A percentile compares a stretch with the other conserved stretches of the same genome.
phyloP scores from a whole-genome alignment of 257 asterid species.

The Scutellaria baicalensis region DNA sequence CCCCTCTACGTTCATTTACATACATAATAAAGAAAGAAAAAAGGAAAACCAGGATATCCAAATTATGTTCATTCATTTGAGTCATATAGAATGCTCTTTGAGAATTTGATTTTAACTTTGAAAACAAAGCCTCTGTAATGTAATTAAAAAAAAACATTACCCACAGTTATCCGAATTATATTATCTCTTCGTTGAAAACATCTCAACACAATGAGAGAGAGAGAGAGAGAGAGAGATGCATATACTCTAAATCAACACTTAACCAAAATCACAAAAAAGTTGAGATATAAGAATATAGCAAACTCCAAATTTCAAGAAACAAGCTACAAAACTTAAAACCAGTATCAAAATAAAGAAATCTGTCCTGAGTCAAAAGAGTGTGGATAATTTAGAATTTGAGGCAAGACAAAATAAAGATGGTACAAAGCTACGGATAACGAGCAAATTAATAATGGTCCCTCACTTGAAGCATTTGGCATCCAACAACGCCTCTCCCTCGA shows the following conservation, averaged over 20 bases:
- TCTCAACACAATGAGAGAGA: too few relatives aligned
- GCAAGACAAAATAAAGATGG: constrained; percentile 13
- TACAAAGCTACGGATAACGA: neutral
- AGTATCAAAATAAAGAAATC: neutral
- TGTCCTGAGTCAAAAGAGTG: neutral
- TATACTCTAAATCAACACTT: neutral
- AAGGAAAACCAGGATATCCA: too few relatives aligned
- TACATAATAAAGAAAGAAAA: too few relatives aligned
- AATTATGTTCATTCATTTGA: too few relatives aligned
- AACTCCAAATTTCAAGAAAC: neutral
- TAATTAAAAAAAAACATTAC: too few relatives aligned
- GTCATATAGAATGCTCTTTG: too few relatives aligned
- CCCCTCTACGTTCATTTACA: too few relatives aligned
- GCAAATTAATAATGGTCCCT: neutral
- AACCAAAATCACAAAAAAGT: neutral
- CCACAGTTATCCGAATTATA: too few relatives aligned
- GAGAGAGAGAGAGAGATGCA: neutral
- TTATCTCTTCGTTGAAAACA: too few relatives aligned
- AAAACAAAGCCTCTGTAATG: too few relatives aligned
- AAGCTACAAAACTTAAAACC: constrained; percentile 11
- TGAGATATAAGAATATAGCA: neutral
- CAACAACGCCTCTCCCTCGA: constrained; percentile 75
- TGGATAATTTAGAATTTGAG: neutral
- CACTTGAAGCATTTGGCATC: constrained; percentile 97
- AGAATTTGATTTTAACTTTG: too few relatives aligned